phyloP scores from a whole-genome alignment of 225 moss, liverwort and hornwort genomes.

The Straminergon stramineum region DNA sequence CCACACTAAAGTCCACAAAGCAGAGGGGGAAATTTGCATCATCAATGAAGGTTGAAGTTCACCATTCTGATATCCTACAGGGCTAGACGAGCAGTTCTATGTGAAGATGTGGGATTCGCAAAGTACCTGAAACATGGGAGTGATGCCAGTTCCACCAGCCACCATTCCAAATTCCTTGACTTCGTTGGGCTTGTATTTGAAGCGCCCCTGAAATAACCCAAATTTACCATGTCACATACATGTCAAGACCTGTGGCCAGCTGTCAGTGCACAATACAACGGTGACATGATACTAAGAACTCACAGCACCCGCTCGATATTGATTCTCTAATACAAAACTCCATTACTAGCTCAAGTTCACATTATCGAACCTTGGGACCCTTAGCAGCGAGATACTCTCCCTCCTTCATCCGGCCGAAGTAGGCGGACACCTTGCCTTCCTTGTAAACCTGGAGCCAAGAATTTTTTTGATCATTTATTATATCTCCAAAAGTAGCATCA shows the following conservation, averaged over 20 bases:
- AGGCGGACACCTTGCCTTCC: constrained; percentile 88
- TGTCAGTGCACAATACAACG: neutral
- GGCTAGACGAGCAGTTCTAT: neutral
- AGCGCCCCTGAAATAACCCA: constrained; percentile 60
- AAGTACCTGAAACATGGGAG: constrained; percentile 92
- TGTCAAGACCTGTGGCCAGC: neutral
- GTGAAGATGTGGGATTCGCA: neutral
- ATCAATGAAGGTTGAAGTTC: neutral
- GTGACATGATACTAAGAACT: neutral
- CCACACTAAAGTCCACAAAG: neutral
- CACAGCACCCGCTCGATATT: neutral
- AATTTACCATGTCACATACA: neutral
- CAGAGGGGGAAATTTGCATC: neutral
- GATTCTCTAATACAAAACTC: neutral
- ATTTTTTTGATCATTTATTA: neutral
- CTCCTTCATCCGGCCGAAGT: constrained; percentile 79
- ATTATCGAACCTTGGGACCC: constrained; percentile 81
- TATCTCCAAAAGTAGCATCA: neutral
- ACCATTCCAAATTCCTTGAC: constrained; percentile 89
- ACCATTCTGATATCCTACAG: neutral
- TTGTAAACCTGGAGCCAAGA: constrained; percentile 62
- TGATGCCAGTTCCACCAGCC: constrained; percentile 97
- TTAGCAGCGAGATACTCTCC: constrained; percentile 71
- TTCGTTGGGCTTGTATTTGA: constrained; percentile 80
- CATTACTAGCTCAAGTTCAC: neutral